Conservation (phyloP, 2,329 filamentous ascomycete genomes). For the Talaromyces atroroseus region DNA sequence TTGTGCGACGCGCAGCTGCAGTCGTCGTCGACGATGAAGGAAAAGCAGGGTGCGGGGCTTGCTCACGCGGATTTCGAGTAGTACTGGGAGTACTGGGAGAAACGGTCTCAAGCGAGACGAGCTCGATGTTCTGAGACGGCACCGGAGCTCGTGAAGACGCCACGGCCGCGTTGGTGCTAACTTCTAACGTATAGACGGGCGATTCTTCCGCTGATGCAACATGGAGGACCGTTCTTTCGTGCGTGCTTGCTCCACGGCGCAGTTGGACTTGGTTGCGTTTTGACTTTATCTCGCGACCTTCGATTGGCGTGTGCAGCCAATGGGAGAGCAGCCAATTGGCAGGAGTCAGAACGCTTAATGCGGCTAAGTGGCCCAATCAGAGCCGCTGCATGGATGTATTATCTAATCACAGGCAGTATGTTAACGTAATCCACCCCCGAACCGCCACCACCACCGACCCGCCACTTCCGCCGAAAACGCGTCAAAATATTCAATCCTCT, state of each 20-base stretch:
- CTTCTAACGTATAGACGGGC: too few species aligned
- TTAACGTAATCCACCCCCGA: too few species aligned
- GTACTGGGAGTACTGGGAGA: not conserved
- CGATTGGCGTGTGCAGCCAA: too few species aligned
- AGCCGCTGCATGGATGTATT: not conserved
- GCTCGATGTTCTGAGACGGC: conserved; percentile 27
- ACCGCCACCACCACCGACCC: too few species aligned
- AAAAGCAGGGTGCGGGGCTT: not conserved
- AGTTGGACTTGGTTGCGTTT: not conserved
- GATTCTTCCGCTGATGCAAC: not conserved
- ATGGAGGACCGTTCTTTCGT: not conserved
- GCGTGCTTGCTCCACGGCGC: not conserved
- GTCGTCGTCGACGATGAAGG: conserved; percentile 2
- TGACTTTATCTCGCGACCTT: not conserved
- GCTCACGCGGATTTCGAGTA: not conserved
- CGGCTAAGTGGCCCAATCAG: not conserved
- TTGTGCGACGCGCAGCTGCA: conserved; percentile 1
- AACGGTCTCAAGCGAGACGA: conserved; percentile 22
- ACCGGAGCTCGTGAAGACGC: conserved; percentile 17
- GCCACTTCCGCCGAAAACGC: too few species aligned
- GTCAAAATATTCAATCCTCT: too few species aligned
- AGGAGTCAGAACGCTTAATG: not conserved
- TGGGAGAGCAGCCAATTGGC: not conserved
- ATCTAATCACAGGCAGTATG: too few species aligned
- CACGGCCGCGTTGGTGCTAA: conserved; percentile 17